These are phyloP conservation scores for Ceratocystiopsis sp. DNA, from an alignment of 2,329 filamentous ascomycete species.

Conservation along the genomic window DNA sequence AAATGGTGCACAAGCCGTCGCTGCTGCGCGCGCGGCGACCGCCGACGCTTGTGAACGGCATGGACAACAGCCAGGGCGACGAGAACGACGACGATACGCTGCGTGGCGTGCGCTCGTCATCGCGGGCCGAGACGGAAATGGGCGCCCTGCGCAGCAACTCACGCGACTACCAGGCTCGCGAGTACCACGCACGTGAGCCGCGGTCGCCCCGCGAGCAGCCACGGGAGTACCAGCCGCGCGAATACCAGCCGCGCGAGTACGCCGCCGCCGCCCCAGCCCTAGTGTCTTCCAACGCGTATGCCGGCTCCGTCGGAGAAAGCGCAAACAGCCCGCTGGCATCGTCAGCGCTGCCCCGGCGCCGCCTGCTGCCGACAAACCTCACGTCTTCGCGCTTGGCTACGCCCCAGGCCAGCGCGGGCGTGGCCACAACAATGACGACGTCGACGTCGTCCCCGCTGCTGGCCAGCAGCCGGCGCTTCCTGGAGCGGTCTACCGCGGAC, in stretches of 20 bases:
- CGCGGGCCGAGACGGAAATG: constrained; percentile 40
- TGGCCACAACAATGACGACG: constrained; percentile 4
- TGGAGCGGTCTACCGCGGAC: constrained; percentile 27
- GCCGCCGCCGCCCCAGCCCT: neutral
- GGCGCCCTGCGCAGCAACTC: constrained; percentile 19
- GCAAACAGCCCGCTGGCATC: constrained; percentile 16
- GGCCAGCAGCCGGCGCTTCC: constrained; percentile 24
- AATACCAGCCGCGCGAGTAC: constrained; percentile 2
- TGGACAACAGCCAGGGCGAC: constrained; percentile 25
- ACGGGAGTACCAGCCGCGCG: neutral
- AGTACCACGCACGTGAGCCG: constrained; percentile 11
- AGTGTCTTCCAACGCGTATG: constrained; percentile 11
- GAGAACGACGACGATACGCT: neutral
- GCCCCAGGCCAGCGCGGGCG: constrained; percentile 20
- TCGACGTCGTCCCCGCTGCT: constrained; percentile 2
- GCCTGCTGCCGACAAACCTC: constrained; percentile 31
- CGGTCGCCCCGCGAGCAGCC: constrained; percentile 1
- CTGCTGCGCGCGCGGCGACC: constrained; percentile 27
- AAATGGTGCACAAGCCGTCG: constrained; percentile 30
- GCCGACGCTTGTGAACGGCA: constrained; percentile 24
- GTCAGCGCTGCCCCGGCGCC: constrained; percentile 34
- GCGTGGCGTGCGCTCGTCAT: constrained; percentile 35
- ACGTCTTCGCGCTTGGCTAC: constrained; percentile 26
- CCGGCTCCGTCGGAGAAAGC: constrained; percentile 6
- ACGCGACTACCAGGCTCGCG: constrained; percentile 11